A percentile compares a stretch with the other conserved stretches of the same genome.
Conservation (phyloP, 176 grass and related monocot species). For the Thinopyrum elongatum region DNA sequence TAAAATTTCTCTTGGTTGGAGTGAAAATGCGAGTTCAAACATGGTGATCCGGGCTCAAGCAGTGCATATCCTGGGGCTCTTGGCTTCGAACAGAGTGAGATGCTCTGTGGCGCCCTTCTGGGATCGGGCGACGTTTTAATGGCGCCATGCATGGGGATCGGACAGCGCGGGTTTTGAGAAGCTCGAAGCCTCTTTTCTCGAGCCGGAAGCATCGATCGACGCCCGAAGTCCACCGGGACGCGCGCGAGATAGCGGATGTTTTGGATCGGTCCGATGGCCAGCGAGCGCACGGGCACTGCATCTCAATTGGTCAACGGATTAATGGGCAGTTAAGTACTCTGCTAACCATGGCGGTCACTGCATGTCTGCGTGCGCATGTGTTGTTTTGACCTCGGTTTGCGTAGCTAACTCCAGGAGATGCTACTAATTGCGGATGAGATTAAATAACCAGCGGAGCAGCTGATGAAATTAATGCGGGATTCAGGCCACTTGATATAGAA, state of each 20-base stretch:
- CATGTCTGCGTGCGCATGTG: slow-evolving; percentile 8
- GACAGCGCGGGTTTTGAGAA: background rate
- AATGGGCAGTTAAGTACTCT: background rate
- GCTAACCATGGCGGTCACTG: background rate
- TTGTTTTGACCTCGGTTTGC: slow-evolving; percentile 29
- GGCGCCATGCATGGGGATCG: background rate
- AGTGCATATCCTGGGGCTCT: background rate
- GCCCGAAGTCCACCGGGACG: background rate
- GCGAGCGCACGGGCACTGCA: background rate
- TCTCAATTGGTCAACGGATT: background rate
- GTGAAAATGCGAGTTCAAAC: background rate
- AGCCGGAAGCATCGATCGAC: background rate
- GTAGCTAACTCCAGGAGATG: background rate
- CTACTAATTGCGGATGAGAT: slow-evolving; percentile 11
- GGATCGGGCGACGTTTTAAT: slow-evolving; percentile 11
- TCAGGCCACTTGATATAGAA: background rate
- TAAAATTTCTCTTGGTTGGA: too few relatives aligned
- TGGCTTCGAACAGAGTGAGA: background rate
- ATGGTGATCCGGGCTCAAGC: slow-evolving; percentile 5
- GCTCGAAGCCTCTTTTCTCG: background rate
- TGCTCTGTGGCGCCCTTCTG: background rate
- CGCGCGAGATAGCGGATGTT: background rate
- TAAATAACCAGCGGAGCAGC: background rate
- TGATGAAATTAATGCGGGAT: slow-evolving; percentile 25
- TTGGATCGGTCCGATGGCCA: background rate